A percentile compares a stretch with the other conserved stretches of the same genome.
Evolutionary conservation across 2,329 filamentous ascomycete species (phyloP).

Genomic region (Fusarium sp.): DNA sequence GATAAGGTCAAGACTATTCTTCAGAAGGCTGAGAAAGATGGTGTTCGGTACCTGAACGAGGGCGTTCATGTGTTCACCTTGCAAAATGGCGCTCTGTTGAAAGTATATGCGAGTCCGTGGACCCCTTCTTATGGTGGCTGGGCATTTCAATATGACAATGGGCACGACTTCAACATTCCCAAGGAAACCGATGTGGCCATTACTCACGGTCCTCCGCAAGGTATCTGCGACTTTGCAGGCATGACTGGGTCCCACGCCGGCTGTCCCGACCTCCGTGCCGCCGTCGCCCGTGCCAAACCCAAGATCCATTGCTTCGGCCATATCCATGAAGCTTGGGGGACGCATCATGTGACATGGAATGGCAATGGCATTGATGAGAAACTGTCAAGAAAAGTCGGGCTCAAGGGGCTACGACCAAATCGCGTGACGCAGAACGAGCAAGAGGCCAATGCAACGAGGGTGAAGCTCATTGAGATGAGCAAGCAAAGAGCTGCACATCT

Average conservation of each 20-base stretch:
- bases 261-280: conserved; percentile 56
- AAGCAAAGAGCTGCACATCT: conserved; percentile 47
- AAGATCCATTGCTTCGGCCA: conserved; percentile 66
- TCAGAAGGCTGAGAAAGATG: conserved; percentile 46
- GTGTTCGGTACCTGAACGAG: conserved; percentile 59
- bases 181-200: conserved; percentile 57
- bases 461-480: conserved; percentile 33
- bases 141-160: conserved; percentile 60
- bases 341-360: conserved; percentile 62
- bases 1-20: conserved; percentile 53
- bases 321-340: conserved; percentile 70
- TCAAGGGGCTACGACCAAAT: conserved; percentile 42
- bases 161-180: conserved; percentile 53
- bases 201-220: conserved; percentile 65
- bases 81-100: conserved; percentile 59
- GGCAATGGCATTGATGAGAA: conserved; percentile 53
- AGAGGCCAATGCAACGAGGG: conserved; percentile 12
- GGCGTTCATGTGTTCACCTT: conserved; percentile 60
- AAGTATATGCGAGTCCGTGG: conserved; percentile 63
- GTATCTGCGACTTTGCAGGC: conserved; percentile 57
- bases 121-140: conserved; percentile 58
- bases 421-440: conserved; percentile 30
- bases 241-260: conserved; percentile 49
- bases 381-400: conserved; percentile 49
- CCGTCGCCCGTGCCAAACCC: conserved; percentile 56